Conservation (phyloP, 208 protist genomes). For the Leishmania aethiopica region DNA sequence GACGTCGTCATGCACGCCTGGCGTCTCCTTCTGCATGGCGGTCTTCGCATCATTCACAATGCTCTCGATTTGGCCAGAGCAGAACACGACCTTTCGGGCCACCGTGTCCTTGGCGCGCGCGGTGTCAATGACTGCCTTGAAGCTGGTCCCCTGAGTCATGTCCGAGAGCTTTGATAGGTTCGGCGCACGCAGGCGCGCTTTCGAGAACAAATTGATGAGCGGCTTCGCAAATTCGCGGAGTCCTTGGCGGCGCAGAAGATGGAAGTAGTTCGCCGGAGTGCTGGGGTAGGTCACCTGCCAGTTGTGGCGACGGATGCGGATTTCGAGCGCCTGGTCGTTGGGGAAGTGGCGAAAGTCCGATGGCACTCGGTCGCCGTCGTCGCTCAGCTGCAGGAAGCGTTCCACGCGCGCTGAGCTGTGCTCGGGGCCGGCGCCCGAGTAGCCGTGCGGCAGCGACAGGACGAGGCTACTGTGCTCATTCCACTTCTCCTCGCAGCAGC, state of each 20-base stretch:
- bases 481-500: constrained; percentile 97
- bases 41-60: constrained; percentile 88
- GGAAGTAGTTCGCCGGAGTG: constrained; percentile 99
- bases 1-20: constrained; percentile 78
- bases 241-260: constrained; percentile 97
- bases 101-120: constrained; percentile 38
- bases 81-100: constrained; percentile 95
- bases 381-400: constrained; percentile 97
- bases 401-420: constrained; percentile 98
- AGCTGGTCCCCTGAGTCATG: constrained; percentile 68
- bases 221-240: constrained; percentile 98
- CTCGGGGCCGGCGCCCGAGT: constrained; percentile 97
- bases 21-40: constrained; percentile 44
- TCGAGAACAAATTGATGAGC: constrained; percentile 96
- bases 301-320: constrained; percentile 83
- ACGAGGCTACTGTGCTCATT: constrained; percentile 92
- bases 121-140: constrained; percentile 49
- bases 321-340: constrained; percentile 67
- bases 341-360: constrained; percentile 68
- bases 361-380: constrained; percentile 88
- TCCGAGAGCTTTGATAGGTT: constrained; percentile 86
- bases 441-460: constrained; percentile 98
- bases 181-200: constrained; percentile 90
- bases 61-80: constrained; percentile 98
- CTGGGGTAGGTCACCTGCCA: constrained; percentile 96